Base-by-base conservation (phyloP, 2,329 filamentous ascomycete genomes). In the Penicillium sp. region DNA sequence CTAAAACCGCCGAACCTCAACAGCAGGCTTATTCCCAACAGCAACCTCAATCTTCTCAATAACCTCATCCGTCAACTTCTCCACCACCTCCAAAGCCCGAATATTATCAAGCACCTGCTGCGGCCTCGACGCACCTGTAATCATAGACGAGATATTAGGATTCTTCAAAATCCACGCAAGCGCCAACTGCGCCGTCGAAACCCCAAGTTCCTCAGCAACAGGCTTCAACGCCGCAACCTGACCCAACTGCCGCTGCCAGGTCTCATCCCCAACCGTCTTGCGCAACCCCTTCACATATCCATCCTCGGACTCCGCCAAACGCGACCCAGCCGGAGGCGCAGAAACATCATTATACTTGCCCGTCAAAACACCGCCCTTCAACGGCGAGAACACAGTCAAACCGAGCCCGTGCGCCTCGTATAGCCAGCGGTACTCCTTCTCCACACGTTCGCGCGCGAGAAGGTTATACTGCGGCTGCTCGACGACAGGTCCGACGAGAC, bases 391-490 rank as follows among this genome's bases (percentile, higher is more conserved):
- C 58, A 83, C 82, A 13, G 86, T 89, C 39, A 88, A 75, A 4
- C 86, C 86, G 1, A 86, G 77, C 7, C 85, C 83, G 55, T 81
- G 76, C 59, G 86, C 80, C 42, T 82, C 77, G 73, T 86, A 89
- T 27, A 89, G 76, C 59, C 83, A 81, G 47, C 78, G 76, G 69
- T 81, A 88, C 66, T 89, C 86, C 50, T 76, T 76, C 75, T 89
- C 86, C n/a, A 89, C 84, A 67, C 83, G 83, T 61, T 84, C 75
- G 25, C 86, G 82, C 44, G 76, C 75, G 15, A 89, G 78, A 74
- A 88, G 82, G 75, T 86, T 88, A 76, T 89, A 89, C 50, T 82
- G 77, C 1, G 86, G 86, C 75, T 89, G 86, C 73, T 89, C 87
- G 74, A 87, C 83, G 33, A 87, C 66, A 3, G 86, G 86, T 8